phyloP scores from a whole-genome alignment of 306 rosid species.

The Cucurbita moschata region DNA sequence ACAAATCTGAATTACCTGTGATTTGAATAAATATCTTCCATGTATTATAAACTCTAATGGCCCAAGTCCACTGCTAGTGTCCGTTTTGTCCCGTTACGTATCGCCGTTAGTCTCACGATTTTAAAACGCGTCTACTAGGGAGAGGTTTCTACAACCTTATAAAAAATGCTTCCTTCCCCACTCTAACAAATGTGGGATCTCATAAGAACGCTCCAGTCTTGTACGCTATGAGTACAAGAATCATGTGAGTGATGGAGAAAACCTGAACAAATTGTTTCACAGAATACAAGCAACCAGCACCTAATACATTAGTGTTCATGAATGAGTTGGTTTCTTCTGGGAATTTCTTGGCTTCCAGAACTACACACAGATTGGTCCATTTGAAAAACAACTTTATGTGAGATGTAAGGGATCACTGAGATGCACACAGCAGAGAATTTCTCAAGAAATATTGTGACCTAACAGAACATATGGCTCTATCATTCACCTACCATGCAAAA shows the following conservation, averaged over 20 bases:
- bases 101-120: too few species aligned
- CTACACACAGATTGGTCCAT: constrained; percentile 5
- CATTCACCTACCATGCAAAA: constrained; percentile 55
- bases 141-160: too few species aligned
- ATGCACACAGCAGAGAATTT: neutral
- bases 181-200: too few species aligned
- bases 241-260: neutral
- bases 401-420: constrained; percentile 34
- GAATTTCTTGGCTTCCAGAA: constrained; percentile 8
- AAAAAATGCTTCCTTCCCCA: too few species aligned
- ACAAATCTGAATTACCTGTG: neutral
- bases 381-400: constrained; percentile 44
- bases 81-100: too few species aligned
- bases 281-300: neutral
- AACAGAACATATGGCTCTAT: constrained; percentile 28
- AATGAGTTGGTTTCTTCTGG: neutral
- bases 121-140: too few species aligned
- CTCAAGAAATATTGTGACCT: constrained; percentile 23
- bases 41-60: too few species aligned
- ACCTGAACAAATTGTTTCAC: neutral
- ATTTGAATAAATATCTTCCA: neutral
- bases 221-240: neutral
- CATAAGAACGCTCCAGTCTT: too few species aligned
- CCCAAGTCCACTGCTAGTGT: too few species aligned
- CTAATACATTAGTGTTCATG: neutral